Evolutionary conservation across 805 yeast genomes (phyloP).

Genomic region (Candida hungchunana): DNA sequence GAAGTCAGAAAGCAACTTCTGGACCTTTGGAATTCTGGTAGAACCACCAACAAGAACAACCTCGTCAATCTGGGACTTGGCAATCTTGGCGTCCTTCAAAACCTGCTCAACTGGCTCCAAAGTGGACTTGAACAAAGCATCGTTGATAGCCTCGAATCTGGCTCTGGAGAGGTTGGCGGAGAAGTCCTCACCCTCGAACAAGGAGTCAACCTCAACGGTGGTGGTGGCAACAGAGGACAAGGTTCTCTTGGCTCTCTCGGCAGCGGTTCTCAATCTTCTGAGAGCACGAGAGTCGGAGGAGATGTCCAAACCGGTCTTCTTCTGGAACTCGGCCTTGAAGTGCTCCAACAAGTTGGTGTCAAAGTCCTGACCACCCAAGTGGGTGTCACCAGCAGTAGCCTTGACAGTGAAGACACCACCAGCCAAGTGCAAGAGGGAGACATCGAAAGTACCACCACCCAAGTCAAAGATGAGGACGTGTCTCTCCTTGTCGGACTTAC

Average conservation of each 20-base stretch:
- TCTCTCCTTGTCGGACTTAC: conserved; percentile 74
- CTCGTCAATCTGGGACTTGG: conserved; percentile 89
- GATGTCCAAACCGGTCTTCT: conserved; percentile 91
- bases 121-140: conserved; percentile 88
- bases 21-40: conserved; percentile 98
- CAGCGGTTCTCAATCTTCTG: conserved; percentile 97
- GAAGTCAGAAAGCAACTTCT: conserved; percentile 94
- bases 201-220: conserved; percentile 93
- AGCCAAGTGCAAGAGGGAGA: conserved; percentile 84
- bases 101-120: conserved; percentile 96
- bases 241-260: conserved; percentile 99
- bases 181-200: conserved; percentile 95
- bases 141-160: conserved; percentile 94
- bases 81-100: conserved; percentile 87
- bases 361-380: conserved; percentile 99
- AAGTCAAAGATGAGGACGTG: conserved; percentile 91
- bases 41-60: conserved; percentile 98
- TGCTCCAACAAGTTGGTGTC: conserved; percentile 92
- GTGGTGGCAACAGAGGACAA: conserved; percentile 95
- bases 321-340: conserved; percentile 92
- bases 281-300: conserved; percentile 90
- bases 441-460: conserved; percentile 99
- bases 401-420: conserved; percentile 97
- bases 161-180: conserved; percentile 93
- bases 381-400: conserved; percentile 99